Evolutionary conservation across 1,139 yeast species (phyloP).

Genomic region (Fermentozyma sake): DNA sequence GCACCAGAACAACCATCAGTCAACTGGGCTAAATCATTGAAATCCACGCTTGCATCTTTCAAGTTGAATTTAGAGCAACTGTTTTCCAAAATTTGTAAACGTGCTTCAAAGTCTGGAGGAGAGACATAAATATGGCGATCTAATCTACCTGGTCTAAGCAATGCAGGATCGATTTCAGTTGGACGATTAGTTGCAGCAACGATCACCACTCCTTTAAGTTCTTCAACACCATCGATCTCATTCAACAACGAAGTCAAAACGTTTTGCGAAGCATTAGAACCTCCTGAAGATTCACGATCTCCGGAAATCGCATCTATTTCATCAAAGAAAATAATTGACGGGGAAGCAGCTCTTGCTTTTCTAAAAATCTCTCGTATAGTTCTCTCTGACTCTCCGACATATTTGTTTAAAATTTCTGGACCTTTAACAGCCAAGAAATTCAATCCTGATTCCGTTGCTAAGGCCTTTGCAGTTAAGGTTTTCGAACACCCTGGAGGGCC

Average conservation of each 20-base stretch:
- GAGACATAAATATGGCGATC: constrained; percentile 89
- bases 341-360: constrained; percentile 90
- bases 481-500: constrained; percentile 99
- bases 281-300: constrained; percentile 56
- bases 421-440: constrained; percentile 93
- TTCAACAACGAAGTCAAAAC: constrained; percentile 85
- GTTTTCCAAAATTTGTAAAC: constrained; percentile 70
- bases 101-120: constrained; percentile 81
- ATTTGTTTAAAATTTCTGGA: constrained; percentile 90
- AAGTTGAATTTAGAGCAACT: constrained; percentile 56
- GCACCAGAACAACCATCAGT: constrained; percentile 97
- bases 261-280: constrained; percentile 73
- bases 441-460: constrained; percentile 91
- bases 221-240: constrained; percentile 96
- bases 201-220: constrained; percentile 84
- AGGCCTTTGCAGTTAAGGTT: constrained; percentile 88
- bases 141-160: constrained; percentile 88
- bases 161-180: constrained; percentile 84
- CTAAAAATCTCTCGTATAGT: constrained; percentile 85
- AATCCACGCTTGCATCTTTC: constrained; percentile 33
- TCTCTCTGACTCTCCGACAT: constrained; percentile 90
- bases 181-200: constrained; percentile 97
- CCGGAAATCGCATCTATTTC: constrained; percentile 91
- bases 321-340: constrained; percentile 88
- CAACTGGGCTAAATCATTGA: constrained; percentile 49